These are phyloP conservation scores for Warburgia ugandensis DNA, from an alignment of 164 flowering plant species.

Conservation along the genomic window DNA sequence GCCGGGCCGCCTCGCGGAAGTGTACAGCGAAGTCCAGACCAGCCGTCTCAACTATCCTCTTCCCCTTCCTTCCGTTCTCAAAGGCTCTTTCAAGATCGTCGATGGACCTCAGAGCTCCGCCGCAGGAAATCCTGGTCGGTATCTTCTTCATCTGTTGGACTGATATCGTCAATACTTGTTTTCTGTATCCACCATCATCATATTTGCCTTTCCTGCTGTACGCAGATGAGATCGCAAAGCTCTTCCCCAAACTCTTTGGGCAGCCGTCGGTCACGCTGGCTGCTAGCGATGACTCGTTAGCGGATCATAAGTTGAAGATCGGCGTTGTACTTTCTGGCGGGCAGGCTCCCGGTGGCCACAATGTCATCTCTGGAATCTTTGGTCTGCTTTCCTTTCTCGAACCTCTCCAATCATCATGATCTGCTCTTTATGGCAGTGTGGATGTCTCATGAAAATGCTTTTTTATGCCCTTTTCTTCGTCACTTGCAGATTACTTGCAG, in stretches of 20 bases:
- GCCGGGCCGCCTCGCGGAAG: constrained; percentile 40
- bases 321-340: constrained; percentile 98
- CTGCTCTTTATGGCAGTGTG: background rate
- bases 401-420: background rate
- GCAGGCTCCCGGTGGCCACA: constrained; percentile 99
- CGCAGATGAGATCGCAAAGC: constrained; percentile 87
- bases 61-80: constrained; percentile 73
- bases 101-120: constrained; percentile 86
- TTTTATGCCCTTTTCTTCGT: background rate
- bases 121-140: constrained; percentile 58
- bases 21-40: constrained; percentile 72
- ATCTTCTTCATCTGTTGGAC: background rate
- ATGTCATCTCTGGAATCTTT: constrained; percentile 84
- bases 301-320: constrained; percentile 60
- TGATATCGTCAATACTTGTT: background rate
- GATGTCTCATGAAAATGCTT: background rate
- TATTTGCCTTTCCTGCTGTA: background rate
- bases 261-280: constrained; percentile 80
- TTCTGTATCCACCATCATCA: background rate
- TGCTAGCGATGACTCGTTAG: constrained; percentile 25
- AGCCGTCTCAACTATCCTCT: constrained; percentile 62
- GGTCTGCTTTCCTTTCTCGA: constrained; percentile 29
- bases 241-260: constrained; percentile 76
- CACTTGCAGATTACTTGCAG: constrained; percentile 74
- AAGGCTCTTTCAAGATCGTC: constrained; percentile 41